These are phyloP conservation scores for Zygnema circumcarinatum DNA, from an alignment of 139 green algal species.

Conservation along the genomic window DNA sequence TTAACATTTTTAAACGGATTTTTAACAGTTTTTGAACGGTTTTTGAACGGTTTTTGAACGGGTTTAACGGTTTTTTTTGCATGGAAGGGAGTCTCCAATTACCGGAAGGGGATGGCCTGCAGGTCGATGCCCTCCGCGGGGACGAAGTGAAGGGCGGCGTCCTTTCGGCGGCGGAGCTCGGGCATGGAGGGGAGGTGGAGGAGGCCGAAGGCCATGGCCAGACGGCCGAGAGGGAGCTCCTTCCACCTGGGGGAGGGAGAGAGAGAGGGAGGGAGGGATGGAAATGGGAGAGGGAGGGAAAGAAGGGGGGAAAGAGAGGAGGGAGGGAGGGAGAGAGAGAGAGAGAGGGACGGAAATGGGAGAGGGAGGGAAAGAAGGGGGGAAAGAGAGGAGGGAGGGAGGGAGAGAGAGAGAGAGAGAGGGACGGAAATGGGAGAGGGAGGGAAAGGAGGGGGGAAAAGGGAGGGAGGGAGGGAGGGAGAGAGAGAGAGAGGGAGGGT, in stretches of 20 bases:
- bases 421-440: not conserved
- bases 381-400: not conserved
- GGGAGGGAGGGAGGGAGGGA: not conserved
- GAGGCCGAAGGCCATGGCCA: too few species aligned
- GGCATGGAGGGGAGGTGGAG: constrained; percentile 90
- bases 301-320: not conserved
- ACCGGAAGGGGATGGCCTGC: constrained; percentile 46
- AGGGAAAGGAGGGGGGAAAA: not conserved
- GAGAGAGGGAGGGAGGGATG: not conserved
- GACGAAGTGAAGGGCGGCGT: constrained; percentile 41
- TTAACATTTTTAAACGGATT: not conserved
- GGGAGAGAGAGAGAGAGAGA: not conserved
- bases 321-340: too few species aligned
- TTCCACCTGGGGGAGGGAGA: not conserved
- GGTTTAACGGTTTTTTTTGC: not conserved
- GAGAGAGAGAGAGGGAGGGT: not conserved
- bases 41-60: too few species aligned
- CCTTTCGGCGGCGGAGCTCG: constrained; percentile 76
- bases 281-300: not conserved
- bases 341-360: not conserved
- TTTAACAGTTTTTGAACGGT: not conserved
- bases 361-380: not conserved
- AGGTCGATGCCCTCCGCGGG: constrained; percentile 46
- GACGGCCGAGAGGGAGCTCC: constrained; percentile 64
- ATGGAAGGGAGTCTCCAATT: too few species aligned